Conservation (phyloP, 805 yeast species). For the Kuraishia molischiana region DNA sequence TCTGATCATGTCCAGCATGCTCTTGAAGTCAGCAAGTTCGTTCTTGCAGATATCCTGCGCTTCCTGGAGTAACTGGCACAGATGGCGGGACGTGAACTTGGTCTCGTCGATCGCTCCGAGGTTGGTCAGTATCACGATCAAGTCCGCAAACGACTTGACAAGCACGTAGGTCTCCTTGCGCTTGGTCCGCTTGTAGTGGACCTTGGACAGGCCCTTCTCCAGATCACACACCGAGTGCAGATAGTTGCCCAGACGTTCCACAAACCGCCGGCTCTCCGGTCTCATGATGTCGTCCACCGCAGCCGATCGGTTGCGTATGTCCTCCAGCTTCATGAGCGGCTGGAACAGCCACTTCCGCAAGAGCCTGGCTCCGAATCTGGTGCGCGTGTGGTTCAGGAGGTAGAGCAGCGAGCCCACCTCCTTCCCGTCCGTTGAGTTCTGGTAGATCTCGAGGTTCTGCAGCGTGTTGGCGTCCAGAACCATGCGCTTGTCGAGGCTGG, state of each 20-base stretch:
- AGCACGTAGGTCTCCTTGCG: conserved; percentile 52
- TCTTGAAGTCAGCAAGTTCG: conserved; percentile 15
- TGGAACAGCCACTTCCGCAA: conserved; percentile 63
- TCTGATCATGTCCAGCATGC: conserved; percentile 40
- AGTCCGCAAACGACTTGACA: conserved; percentile 32
- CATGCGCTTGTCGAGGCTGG: conserved; percentile 36
- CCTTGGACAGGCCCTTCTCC: conserved; percentile 43
- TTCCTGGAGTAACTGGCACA: conserved; percentile 5
- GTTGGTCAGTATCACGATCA: conserved; percentile 15
- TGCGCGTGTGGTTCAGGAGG: conserved; percentile 72
- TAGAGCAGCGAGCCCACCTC: conserved; percentile 66
- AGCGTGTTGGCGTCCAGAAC: conserved; percentile 57
- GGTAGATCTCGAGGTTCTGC: conserved; percentile 64
- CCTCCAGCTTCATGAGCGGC: conserved; percentile 50
- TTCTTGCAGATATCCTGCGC: conserved; percentile 12
- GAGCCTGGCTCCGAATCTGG: conserved; percentile 64
- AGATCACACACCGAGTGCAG: conserved; percentile 40
- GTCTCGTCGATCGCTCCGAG: conserved; percentile 16
- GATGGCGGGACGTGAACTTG: conserved; percentile 14
- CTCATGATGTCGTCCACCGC: conserved; percentile 44
- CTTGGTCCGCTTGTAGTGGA: conserved; percentile 49
- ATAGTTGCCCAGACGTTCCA: conserved; percentile 17
- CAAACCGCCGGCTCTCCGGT: conserved; percentile 25
- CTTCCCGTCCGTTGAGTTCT: conserved; percentile 46
- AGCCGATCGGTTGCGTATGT: conserved; percentile 50